Evolutionary conservation across 2,329 filamentous ascomycete genomes (phyloP), one percentile per base, ranked within the genome.

Genomic region (Lachnellula arida): DNA sequence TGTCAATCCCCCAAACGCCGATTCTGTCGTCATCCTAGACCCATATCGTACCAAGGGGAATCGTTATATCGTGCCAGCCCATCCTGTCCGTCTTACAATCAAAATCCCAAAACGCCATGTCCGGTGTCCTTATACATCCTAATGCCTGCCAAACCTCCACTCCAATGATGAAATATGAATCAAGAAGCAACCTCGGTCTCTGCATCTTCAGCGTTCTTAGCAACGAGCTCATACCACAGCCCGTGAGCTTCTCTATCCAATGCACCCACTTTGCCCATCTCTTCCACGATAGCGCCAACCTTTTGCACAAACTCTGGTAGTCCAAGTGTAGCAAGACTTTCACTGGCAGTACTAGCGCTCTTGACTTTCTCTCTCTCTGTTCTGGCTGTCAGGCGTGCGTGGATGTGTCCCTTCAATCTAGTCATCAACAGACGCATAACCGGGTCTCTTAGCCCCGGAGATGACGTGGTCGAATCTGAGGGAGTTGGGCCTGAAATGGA

Each of bases 241-340:
- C 81, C 81, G 70, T 91, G 88, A 7, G 82, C 79, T 58, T 82
- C 84, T 60, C 85, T 78, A 67, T 91, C 88, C 5, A 91, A 84
- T 4, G 74, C 74, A 14, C 85, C 84, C 3, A 91, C 78, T 67
- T 80, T 80, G 43, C 81, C 78, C 57, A 91, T 73, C 66, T 86
- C 77, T 35, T 89, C 86, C 7, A 88, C 84, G 63, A 91, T 85
- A 49, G 83, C 82, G 34, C 85, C 78, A 14, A 91, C 83, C 58
- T 80, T 81, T 28, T 82, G 80, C 15, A 87, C 84, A 68, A 91
- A 91, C 71, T 92, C 88, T 0, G 85, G 85, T 55, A 92, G 72
- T 0, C 88, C 88, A 17, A 88, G 78, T 2, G 80, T 79, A 0
- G 86, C 86, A 7, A 92, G 77, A 56, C 81, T 85, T 70, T 91